phyloP scores from a whole-genome alignment of 2,329 filamentous ascomycete genomes.

The Hypoxylon sp. region DNA sequence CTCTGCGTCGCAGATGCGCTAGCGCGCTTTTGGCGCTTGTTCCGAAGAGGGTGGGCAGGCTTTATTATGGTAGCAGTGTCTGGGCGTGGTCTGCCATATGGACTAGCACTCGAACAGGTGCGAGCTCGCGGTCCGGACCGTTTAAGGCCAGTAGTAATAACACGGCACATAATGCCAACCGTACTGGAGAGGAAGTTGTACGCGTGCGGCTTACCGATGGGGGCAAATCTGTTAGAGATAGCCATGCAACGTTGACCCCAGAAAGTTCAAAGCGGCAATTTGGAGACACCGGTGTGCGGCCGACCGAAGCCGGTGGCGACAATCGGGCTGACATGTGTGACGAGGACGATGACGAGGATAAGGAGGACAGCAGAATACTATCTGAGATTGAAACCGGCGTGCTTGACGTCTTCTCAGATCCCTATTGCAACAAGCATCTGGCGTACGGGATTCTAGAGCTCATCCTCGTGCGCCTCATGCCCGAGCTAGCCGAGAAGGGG shows the following conservation, averaged over 20 bases:
- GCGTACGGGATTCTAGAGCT: slow-evolving; percentile 87
- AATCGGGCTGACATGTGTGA: slow-evolving; percentile 46
- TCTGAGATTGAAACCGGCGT: slow-evolving; percentile 74
- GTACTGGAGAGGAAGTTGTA: slow-evolving; percentile 49
- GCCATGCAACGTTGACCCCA: slow-evolving; percentile 51
- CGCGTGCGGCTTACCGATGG: slow-evolving; percentile 48
- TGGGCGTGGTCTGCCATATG: slow-evolving; percentile 52
- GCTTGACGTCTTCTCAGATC: slow-evolving; percentile 82
- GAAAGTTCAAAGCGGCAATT: slow-evolving; percentile 44
- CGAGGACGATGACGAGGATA: slow-evolving; percentile 54
- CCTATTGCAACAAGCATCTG: slow-evolving; percentile 93
- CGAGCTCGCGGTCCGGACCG: slow-evolving; percentile 51
- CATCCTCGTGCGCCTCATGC: slow-evolving; percentile 84
- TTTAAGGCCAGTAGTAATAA: slow-evolving; percentile 47
- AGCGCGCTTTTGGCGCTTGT: slow-evolving; percentile 67
- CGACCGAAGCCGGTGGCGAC: slow-evolving; percentile 42
- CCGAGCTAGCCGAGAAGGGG: slow-evolving; percentile 82
- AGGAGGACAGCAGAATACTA: slow-evolving; percentile 63
- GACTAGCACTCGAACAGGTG: slow-evolving; percentile 46
- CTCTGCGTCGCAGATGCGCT: slow-evolving; percentile 77
- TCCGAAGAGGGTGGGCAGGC: slow-evolving; percentile 62
- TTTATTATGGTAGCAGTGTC: slow-evolving; percentile 63
- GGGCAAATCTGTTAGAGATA: slow-evolving; percentile 46
- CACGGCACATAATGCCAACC: slow-evolving; percentile 45
- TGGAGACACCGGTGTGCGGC: slow-evolving; percentile 44